Base-by-base conservation (phyloP, 1,139 yeast genomes). In the Candida tetrigidarum region DNA sequence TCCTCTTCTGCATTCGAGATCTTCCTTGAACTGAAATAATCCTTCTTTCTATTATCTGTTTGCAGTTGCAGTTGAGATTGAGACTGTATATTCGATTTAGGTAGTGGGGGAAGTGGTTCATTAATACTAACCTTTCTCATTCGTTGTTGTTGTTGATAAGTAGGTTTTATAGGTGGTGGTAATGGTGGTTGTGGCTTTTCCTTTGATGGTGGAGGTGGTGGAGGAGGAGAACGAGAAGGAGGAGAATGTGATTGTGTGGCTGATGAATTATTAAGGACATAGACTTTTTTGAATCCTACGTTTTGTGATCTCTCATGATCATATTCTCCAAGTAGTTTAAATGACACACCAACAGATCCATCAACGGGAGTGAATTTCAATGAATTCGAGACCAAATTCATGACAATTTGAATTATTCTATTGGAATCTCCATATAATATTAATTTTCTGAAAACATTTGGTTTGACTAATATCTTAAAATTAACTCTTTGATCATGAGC, bases 351-450 rank as follows among this genome's bases (percentile, higher is more conserved):
- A 12, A 93, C 96, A 12, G 79, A 75, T 2, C 97, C 97, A 51
- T 89, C 90, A 15, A 81, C 84, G 0, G 96, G 96, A 0, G 97
- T 91, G 57, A 92, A 92, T 58, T 92, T 92, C 51, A 92, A 67
- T 90, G 51, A 42, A 37, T 48, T 48, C 4, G 51, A 48, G 2
- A 48, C 51, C 16, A 48, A 42, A 56, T 92, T 92, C 87, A 89
- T 85, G 9, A 91, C 83, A 43, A 92, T 83, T 63, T 92, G 98
- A 45, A 87, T 81, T 38, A 92, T 86, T 59, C 97, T 74, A 62
- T 88, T 88, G 3, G 92, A 81, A 63, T 93, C 98, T 6, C 97
- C 97, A 63, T 76, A 81, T 4, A 92, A 64, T 5, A 87, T 76
- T 71, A 86, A 76, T 60, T 80, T 75, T 55, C 89, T 66, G 49